A percentile compares a stretch with the other conserved stretches of the same genome.
Evolutionary conservation across 164 flowering plant genomes (phyloP).

Genomic region (Vitis rupestris): DNA sequence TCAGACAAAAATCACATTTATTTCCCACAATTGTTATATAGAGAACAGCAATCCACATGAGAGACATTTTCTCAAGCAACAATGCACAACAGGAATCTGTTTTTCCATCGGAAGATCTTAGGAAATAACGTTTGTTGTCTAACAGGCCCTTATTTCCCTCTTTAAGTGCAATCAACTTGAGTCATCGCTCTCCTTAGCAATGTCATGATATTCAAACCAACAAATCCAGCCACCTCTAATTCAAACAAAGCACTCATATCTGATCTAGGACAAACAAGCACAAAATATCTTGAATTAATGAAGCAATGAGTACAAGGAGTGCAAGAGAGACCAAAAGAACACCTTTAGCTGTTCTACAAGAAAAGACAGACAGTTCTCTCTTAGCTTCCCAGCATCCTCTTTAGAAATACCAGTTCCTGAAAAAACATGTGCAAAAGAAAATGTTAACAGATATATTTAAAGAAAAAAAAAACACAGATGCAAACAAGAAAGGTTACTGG

Average conservation of each 20-base stretch:
- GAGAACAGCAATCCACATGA: no score
- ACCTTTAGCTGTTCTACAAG: constrained; percentile 62
- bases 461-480: background rate
- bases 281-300: background rate
- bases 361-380: constrained; percentile 53
- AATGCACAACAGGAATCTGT: no score
- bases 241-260: background rate
- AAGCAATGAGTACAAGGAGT: background rate
- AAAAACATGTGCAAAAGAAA: background rate
- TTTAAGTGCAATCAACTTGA: no score
- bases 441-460: background rate
- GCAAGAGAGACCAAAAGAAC: background rate
- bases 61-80: no score
- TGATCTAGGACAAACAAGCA: background rate
- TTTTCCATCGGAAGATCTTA: no score
- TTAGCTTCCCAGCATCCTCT: constrained; percentile 42
- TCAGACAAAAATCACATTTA: no score
- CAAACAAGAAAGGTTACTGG: background rate
- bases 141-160: no score
- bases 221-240: no score
- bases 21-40: no score
- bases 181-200: no score
- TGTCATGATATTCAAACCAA: no score
- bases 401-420: constrained; percentile 69
- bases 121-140: no score